Conservation (phyloP, 2,329 filamentous ascomycete genomes). For the Cladosporium phlei region DNA sequence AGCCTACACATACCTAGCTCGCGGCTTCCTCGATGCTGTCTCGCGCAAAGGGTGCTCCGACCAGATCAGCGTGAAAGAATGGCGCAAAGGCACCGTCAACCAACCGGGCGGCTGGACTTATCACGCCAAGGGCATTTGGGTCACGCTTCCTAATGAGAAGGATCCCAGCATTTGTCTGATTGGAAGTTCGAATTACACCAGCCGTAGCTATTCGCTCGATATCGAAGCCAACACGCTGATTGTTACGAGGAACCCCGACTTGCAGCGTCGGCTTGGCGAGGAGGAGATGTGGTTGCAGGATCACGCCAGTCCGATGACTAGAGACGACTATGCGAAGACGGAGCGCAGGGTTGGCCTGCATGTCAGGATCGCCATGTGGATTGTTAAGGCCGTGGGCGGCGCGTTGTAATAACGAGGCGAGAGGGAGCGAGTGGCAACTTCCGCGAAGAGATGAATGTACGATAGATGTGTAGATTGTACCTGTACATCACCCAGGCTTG, state of each 20-base stretch:
- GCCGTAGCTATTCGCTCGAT: slow-evolving; percentile 86
- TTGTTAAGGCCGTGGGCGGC: slow-evolving; percentile 10
- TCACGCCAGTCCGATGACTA: slow-evolving; percentile 62
- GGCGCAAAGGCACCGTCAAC: slow-evolving; percentile 76
- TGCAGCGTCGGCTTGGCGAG: slow-evolving; percentile 68
- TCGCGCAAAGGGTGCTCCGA: slow-evolving; percentile 48
- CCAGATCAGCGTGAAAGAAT: slow-evolving; percentile 74
- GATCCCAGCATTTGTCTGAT: slow-evolving; percentile 75
- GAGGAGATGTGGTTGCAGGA: slow-evolving; percentile 79
- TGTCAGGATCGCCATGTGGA: slow-evolving; percentile 86
- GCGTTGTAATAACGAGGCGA: background rate
- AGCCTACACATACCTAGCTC: slow-evolving; percentile 84
- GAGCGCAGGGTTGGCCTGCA: slow-evolving; percentile 82
- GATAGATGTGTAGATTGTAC: background rate
- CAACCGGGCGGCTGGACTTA: slow-evolving; percentile 90
- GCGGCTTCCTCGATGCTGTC: slow-evolving; percentile 69
- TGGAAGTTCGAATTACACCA: slow-evolving; percentile 93
- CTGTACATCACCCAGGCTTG: background rate
- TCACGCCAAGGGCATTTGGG: slow-evolving; percentile 93
- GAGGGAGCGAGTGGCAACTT: background rate
- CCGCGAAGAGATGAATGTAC: too few relatives aligned
- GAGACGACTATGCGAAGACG: slow-evolving; percentile 72
- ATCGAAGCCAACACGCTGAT: slow-evolving; percentile 85
- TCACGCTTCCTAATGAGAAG: slow-evolving; percentile 61
- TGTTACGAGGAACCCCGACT: slow-evolving; percentile 67